Conservation (phyloP, 305 asterid genomes). For the Fraxinus latifolia region DNA sequence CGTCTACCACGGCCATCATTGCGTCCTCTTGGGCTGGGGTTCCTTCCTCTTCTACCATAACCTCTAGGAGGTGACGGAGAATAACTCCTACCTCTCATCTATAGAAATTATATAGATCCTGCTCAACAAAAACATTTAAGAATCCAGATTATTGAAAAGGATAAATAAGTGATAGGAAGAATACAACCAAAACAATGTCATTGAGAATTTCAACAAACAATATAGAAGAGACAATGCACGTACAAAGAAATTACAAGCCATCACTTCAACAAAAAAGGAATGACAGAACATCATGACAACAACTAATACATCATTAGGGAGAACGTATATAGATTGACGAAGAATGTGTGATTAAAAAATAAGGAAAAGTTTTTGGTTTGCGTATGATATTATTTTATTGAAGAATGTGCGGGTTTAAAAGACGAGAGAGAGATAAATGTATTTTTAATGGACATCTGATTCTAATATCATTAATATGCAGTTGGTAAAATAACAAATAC, state of each 20-base stretch:
- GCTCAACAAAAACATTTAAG: constrained; percentile 6
- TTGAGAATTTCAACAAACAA: background rate
- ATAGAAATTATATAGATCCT: constrained; percentile 14
- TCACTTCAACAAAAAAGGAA: background rate
- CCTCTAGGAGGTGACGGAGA: constrained; percentile 91
- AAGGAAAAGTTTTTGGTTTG: too few relatives aligned
- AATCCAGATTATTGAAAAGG: background rate
- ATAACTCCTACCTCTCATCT: constrained; percentile 90
- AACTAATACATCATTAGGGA: background rate
- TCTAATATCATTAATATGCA: background rate
- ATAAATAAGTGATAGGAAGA: background rate
- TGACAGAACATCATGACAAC: background rate
- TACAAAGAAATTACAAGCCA: background rate
- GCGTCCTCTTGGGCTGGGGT: constrained; percentile 56
- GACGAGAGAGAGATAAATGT: too few relatives aligned
- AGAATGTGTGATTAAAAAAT: too few relatives aligned
- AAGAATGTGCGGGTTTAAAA: too few relatives aligned
- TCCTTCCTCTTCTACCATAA: constrained; percentile 50
- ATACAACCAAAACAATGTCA: background rate
- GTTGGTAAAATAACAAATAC: background rate
- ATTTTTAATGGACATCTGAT: background rate
- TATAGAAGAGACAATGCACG: background rate
- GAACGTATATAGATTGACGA: background rate
- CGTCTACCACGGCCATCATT: constrained; percentile 43
- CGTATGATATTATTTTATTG: too few relatives aligned